These are phyloP conservation scores for Talaromyces pinophilus DNA, from an alignment of 2,329 filamentous ascomycete genomes.

Conservation along the genomic window DNA sequence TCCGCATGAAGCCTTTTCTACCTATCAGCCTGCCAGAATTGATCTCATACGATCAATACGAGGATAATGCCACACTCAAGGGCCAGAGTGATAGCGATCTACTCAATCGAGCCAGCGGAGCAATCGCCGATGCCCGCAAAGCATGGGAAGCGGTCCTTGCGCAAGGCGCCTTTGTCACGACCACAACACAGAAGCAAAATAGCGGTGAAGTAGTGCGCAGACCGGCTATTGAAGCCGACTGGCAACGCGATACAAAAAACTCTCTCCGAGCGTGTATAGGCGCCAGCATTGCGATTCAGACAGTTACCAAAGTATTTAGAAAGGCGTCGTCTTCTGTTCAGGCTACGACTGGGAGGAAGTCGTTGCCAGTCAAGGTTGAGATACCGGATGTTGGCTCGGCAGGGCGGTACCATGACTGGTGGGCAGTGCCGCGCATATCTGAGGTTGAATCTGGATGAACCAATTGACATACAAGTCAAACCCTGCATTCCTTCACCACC, in stretches of 20 bases:
- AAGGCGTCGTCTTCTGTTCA: background rate
- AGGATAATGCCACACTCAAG: slow-evolving; percentile 44
- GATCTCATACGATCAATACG: slow-evolving; percentile 65
- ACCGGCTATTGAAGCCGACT: slow-evolving; percentile 60
- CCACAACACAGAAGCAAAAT: background rate
- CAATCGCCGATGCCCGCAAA: slow-evolving; percentile 45
- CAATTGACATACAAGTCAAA: background rate
- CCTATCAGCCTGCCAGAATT: slow-evolving; percentile 67
- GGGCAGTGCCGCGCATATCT: slow-evolving; percentile 40
- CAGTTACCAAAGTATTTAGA: slow-evolving; percentile 58
- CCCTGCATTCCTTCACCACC: background rate
- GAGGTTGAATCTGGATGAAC: slow-evolving; percentile 17
- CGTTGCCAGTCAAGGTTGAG: slow-evolving; percentile 35
- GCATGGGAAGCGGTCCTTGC: slow-evolving; percentile 46
- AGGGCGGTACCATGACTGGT: slow-evolving; percentile 49
- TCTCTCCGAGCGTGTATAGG: slow-evolving; percentile 71
- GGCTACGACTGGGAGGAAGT: background rate
- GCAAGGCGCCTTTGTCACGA: slow-evolving; percentile 38
- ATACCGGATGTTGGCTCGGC: slow-evolving; percentile 44
- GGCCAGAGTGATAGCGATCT: slow-evolving; percentile 46
- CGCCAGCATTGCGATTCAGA: slow-evolving; percentile 64
- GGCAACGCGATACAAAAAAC: slow-evolving; percentile 61
- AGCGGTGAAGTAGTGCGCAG: slow-evolving; percentile 26
- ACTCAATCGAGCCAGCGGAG: slow-evolving; percentile 43
- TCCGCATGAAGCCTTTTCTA: slow-evolving; percentile 84